These are phyloP conservation scores for Phaeophleospora eucalypticola DNA, from an alignment of 2,329 filamentous ascomycete genomes.

Conservation along the genomic window DNA sequence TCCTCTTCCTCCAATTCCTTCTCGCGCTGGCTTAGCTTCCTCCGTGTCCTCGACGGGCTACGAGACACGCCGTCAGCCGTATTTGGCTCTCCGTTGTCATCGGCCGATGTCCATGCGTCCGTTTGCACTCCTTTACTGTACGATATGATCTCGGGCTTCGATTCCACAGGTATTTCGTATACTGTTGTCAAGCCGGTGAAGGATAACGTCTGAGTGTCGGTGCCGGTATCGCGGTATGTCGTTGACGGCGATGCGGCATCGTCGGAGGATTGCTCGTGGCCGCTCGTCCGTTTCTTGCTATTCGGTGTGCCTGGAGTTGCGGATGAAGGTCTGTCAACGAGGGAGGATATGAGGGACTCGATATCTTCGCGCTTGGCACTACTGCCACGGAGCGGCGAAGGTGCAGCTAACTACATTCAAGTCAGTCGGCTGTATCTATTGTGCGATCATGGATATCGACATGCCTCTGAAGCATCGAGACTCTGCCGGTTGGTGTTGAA, in stretches of 20 bases:
- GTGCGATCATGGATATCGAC: too few species aligned
- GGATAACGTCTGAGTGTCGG: slow-evolving; percentile 65
- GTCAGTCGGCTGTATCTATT: slow-evolving; percentile 22
- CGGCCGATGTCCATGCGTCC: slow-evolving; percentile 57
- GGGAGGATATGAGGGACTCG: slow-evolving; percentile 77
- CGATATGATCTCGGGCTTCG: slow-evolving; percentile 72
- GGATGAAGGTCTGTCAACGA: slow-evolving; percentile 62
- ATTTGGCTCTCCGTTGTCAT: slow-evolving; percentile 55
- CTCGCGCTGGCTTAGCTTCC: slow-evolving; percentile 73
- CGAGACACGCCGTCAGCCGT: slow-evolving; percentile 56
- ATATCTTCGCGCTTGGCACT: slow-evolving; percentile 64
- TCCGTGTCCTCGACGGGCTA: slow-evolving; percentile 52
- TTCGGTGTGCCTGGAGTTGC: slow-evolving; percentile 24
- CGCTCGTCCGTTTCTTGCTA: slow-evolving; percentile 26
- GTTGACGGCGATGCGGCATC: slow-evolving; percentile 28
- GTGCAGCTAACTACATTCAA: slow-evolving; percentile 58
- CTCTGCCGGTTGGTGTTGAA: slow-evolving; percentile 66
- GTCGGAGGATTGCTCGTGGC: slow-evolving; percentile 20
- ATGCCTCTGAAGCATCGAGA: slow-evolving; percentile 68
- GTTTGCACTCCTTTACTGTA: slow-evolving; percentile 98
- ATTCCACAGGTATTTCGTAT: slow-evolving; percentile 70
- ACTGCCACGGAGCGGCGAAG: slow-evolving; percentile 64
- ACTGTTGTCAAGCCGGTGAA: slow-evolving; percentile 71
- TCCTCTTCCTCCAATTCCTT: slow-evolving; percentile 78
- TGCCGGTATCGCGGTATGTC: slow-evolving; percentile 34